Conservation (phyloP, 2,329 filamentous ascomycete genomes). For the Eutypa lata region DNA sequence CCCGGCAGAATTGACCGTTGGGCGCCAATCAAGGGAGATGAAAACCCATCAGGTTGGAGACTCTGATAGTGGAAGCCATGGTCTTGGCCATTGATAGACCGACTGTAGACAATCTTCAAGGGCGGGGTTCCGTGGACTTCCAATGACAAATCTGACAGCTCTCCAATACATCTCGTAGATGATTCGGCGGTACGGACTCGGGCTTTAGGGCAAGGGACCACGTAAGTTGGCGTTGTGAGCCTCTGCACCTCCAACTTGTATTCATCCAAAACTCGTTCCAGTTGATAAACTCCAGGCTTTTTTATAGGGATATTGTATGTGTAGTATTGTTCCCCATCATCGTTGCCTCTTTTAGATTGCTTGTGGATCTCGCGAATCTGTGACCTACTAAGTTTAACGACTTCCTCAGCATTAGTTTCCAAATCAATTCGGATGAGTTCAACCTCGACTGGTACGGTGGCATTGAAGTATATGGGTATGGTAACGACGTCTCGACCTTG, state of each 20-base stretch:
- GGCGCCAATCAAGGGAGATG: conserved; percentile 70
- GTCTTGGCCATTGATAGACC: conserved; percentile 78
- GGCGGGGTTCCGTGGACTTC: conserved; percentile 87
- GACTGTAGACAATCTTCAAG: conserved; percentile 87
- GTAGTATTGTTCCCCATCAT: conserved; percentile 61
- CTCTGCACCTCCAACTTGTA: conserved; percentile 91
- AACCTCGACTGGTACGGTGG: conserved; percentile 83
- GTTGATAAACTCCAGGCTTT: conserved; percentile 82
- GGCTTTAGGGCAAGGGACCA: conserved; percentile 82
- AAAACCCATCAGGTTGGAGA: conserved; percentile 83
- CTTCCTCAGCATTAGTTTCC: conserved; percentile 75
- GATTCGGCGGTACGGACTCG: conserved; percentile 62
- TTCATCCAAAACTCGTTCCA: conserved; percentile 84
- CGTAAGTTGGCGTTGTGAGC: conserved; percentile 70
- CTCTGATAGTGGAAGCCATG: conserved; percentile 88
- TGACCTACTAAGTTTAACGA: conserved; percentile 68
- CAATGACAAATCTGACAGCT: conserved; percentile 80
- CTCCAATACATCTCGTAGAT: conserved; percentile 74
- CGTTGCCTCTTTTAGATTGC: conserved; percentile 61
- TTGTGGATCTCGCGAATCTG: conserved; percentile 75
- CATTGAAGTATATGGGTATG: conserved; percentile 88
- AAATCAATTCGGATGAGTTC: conserved; percentile 87
- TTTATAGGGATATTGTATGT: conserved; percentile 72
- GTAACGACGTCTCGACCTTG: conserved; percentile 56
- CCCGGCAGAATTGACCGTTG: conserved; percentile 52